Evolutionary conservation across 2,329 filamentous ascomycete species (phyloP).

Genomic region (Cytospora chrysosperma): DNA sequence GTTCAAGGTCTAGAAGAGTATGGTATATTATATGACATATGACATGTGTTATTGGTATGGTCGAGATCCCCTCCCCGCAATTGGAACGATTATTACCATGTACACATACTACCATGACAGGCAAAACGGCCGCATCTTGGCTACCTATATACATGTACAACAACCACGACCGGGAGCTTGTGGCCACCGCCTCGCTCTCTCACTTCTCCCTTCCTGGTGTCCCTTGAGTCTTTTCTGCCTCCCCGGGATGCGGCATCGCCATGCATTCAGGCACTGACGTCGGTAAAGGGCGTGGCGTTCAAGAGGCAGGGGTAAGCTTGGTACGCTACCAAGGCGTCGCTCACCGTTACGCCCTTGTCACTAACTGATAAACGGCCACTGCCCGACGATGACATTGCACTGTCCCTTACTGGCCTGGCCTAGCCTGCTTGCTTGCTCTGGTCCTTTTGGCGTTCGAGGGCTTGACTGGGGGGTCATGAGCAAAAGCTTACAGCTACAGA

Average conservation of each 20-base stretch:
- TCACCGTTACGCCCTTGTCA: not conserved
- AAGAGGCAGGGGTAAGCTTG: conserved; percentile 19
- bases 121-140: not conserved
- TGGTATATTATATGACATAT: not conserved
- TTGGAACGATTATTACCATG: not conserved
- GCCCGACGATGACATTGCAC: not conserved
- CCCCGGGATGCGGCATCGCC: not conserved
- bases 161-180: not conserved
- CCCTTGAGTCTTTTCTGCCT: not conserved
- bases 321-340: not conserved
- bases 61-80: not conserved
- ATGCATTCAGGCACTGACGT: conserved; percentile 19
- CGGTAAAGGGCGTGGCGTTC: conserved; percentile 19
- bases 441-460: not conserved
- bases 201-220: not conserved
- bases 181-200: not conserved
- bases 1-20: not conserved
- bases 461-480: not conserved
- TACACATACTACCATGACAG: not conserved
- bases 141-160: not conserved
- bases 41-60: not conserved
- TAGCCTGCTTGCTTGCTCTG: too few relatives aligned
- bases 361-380: not conserved
- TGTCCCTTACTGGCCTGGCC: not conserved
- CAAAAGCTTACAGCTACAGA: not conserved